phyloP scores from a whole-genome alignment of 768 basidiomycete species.

The Phlegmacium glaucopus region DNA sequence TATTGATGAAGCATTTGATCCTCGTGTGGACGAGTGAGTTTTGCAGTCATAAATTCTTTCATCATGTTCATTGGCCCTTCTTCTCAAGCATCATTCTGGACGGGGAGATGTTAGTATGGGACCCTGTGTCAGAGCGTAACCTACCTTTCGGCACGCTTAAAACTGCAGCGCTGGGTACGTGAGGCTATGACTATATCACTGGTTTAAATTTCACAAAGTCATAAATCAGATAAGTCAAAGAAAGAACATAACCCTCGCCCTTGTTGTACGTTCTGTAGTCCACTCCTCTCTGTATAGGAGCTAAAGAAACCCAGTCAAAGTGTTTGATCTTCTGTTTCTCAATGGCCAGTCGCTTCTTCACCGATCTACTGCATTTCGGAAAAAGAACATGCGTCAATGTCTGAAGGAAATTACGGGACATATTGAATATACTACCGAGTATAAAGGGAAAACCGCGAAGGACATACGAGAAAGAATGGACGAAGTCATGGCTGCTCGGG shows the following conservation, averaged over 20 bases:
- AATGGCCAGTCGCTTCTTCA: conserved; percentile 79
- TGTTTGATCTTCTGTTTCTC: conserved; percentile 91
- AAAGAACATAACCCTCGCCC: conserved; percentile 76
- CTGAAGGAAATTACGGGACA: conserved; percentile 71
- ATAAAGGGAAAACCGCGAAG: conserved; percentile 70
- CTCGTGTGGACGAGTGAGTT: conserved; percentile 76
- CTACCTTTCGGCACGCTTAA: conserved; percentile 93
- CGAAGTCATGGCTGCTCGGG: conserved; percentile 76
- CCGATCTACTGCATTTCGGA: conserved; percentile 70
- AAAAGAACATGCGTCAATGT: conserved; percentile 68
- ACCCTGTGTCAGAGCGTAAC: conserved; percentile 83
- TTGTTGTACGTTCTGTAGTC: conserved; percentile 65
- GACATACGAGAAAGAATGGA: conserved; percentile 83
- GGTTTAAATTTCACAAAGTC: not conserved
- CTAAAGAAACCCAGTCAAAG: conserved; percentile 68
- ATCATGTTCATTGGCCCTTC: not conserved
- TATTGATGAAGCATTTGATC: conserved; percentile 74
- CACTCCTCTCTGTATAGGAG: not conserved
- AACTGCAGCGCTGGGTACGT: conserved; percentile 80
- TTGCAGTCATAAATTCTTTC: not conserved
- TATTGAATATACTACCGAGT: conserved; percentile 74
- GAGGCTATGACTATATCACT: conserved; percentile 1
- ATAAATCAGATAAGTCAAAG: conserved; percentile 59
- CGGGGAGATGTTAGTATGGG: conserved; percentile 99
- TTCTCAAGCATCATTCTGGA: conserved; percentile 80